Evolutionary conservation across 495 filamentous ascomycete genomes (phyloP).

Genomic region (Penicillium mononematosum): DNA sequence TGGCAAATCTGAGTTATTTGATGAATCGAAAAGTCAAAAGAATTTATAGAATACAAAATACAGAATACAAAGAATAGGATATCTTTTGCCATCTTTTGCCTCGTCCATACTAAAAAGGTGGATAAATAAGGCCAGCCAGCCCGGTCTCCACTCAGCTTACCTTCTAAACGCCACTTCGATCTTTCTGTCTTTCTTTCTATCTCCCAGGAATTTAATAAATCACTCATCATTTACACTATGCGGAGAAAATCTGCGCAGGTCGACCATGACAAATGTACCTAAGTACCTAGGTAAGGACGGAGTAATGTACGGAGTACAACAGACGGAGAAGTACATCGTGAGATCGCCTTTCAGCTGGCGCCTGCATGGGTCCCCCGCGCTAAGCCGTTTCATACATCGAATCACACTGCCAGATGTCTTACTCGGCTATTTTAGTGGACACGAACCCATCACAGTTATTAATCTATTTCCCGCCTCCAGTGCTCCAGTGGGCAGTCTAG

Average conservation of each 20-base stretch:
- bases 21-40: not conserved
- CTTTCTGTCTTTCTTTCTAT: not conserved
- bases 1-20: not conserved
- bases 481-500: not conserved
- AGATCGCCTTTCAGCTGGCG: slow-evolving; percentile 21
- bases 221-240: no score
- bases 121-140: slow-evolving; percentile 12
- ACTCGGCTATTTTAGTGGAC: slow-evolving; percentile 19
- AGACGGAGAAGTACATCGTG: not conserved
- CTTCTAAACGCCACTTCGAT: slow-evolving; percentile 5
- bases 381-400: slow-evolving; percentile 18
- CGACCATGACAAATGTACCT: slow-evolving; percentile 10
- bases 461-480: not conserved
- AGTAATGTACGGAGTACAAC: not conserved
- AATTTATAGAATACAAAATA: not conserved
- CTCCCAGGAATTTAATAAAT: no score
- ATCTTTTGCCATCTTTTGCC: no score
- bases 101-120: slow-evolving; percentile 1
- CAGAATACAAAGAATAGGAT: not conserved
- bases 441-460: not conserved
- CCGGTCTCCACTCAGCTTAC: slow-evolving; percentile 7
- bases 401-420: slow-evolving; percentile 11
- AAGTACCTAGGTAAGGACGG: no score
- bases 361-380: slow-evolving; percentile 21
- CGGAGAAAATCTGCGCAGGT: not conserved